These are phyloP conservation scores for Ambispora gerdemannii DNA, from an alignment of 192 early-diverging fungal genomes.

Conservation along the genomic window DNA sequence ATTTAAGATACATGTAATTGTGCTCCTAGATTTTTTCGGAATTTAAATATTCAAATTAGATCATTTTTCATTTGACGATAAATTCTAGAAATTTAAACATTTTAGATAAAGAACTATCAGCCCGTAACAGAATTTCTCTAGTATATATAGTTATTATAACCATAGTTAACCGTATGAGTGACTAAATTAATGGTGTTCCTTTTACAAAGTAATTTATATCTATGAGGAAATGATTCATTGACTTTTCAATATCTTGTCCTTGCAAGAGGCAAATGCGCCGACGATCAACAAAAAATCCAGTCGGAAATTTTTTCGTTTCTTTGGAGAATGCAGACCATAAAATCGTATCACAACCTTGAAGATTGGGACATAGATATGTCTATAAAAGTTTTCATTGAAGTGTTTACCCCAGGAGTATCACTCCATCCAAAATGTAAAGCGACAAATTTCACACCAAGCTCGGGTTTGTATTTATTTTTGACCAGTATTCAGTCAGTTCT, in stretches of 20 bases:
- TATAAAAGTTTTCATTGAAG: background rate
- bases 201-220: no score
- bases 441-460: slow-evolving; percentile 6
- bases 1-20: no score
- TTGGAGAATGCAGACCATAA: slow-evolving; percentile 11
- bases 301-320: background rate
- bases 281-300: slow-evolving; percentile 7
- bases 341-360: slow-evolving; percentile 6
- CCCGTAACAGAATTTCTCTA: no score
- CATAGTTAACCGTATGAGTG: no score
- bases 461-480: background rate
- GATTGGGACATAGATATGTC: background rate
- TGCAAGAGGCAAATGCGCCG: slow-evolving; percentile 7
- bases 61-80: no score
- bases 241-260: slow-evolving; percentile 1
- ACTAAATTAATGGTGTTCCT: no score
- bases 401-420: background rate
- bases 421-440: background rate
- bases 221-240: no score
- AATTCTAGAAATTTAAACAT: no score
- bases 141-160: no score
- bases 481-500: slow-evolving; percentile 10
- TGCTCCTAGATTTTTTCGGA: no score
- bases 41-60: no score
- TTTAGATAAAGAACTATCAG: no score